Conservation (phyloP, 495 filamentous ascomycete genomes). For the Parathielavia hyrcaniae region DNA sequence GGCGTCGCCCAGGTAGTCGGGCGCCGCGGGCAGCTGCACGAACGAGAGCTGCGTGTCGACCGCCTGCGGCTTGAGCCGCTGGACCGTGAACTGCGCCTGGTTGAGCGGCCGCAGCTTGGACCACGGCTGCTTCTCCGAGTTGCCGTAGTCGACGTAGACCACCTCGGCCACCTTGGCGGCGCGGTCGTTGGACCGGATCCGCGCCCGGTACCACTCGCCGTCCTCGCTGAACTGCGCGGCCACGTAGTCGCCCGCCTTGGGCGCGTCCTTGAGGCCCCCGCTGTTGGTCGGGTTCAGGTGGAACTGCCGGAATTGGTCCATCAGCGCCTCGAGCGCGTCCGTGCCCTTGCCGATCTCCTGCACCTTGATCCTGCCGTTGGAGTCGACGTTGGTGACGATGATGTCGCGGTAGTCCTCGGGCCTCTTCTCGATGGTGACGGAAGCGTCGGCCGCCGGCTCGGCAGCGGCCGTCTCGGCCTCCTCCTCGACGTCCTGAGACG, state of each 20-base stretch:
- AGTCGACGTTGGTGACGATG: conserved; percentile 80
- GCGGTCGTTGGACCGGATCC: conserved; percentile 86
- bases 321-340: conserved; percentile 71
- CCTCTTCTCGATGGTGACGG: conserved; percentile 47
- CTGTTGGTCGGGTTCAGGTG: conserved; percentile 71
- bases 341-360: conserved; percentile 82
- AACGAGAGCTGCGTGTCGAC: conserved; percentile 82
- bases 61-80: conserved; percentile 81
- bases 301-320: conserved; percentile 81
- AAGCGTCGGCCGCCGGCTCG: conserved; percentile 42
- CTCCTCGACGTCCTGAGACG: conserved; percentile 64
- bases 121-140: conserved; percentile 83
- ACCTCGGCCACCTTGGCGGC: conserved; percentile 81
- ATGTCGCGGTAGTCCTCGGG: conserved; percentile 87
- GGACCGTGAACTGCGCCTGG: conserved; percentile 66
- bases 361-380: conserved; percentile 69
- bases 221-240: conserved; percentile 84
- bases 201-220: conserved; percentile 88
- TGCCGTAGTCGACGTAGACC: conserved; percentile 93
- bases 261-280: conserved; percentile 61
- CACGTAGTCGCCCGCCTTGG: conserved; percentile 86
- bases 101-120: conserved; percentile 68
- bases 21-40: conserved; percentile 69
- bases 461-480: conserved; percentile 46
- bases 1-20: conserved; percentile 76